phyloP scores from a whole-genome alignment of 768 basidiomycete genomes.

The Coprinopsis cinerea region DNA sequence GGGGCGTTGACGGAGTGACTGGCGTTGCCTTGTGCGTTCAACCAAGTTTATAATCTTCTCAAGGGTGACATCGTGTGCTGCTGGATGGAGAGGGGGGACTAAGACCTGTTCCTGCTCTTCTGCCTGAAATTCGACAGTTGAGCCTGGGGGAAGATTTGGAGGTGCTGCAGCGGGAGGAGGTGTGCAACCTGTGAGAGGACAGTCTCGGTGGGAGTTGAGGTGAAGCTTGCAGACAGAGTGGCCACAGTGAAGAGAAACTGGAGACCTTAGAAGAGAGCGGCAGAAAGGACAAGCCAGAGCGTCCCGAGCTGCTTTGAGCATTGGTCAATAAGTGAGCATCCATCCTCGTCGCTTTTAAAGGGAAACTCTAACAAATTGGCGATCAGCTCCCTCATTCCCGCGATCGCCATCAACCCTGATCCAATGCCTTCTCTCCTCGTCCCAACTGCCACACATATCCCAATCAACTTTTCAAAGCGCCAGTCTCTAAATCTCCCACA shows the following conservation, averaged over 20 bases:
- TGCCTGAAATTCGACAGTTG: conserved; percentile 24
- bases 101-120: conserved; percentile 8
- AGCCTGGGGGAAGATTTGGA: conserved; percentile 33
- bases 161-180: conserved; percentile 20
- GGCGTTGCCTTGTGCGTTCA: conserved; percentile 15
- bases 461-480: too few relatives aligned
- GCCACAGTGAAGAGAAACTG: conserved; percentile 73
- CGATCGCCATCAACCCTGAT: conserved; percentile 7
- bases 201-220: conserved; percentile 19
- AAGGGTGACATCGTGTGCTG: conserved; percentile 48
- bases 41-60: conserved; percentile 48
- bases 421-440: conserved; percentile 17
- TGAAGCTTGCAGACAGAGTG: conserved; percentile 75
- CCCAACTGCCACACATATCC: conserved; percentile 13
- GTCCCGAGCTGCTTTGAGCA: conserved; percentile 21
- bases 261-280: conserved; percentile 48
- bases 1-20: conserved; percentile 11
- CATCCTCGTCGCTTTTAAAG: not conserved
- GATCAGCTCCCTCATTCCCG: conserved; percentile 9
- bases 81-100: conserved; percentile 18
- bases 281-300: conserved; percentile 56
- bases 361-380: not conserved
- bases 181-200: conserved; percentile 30
- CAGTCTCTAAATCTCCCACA: too few relatives aligned
- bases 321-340: not conserved